phyloP scores from a whole-genome alignment of 441 rosid genomes.

The Pelargonium fulgidum region DNA sequence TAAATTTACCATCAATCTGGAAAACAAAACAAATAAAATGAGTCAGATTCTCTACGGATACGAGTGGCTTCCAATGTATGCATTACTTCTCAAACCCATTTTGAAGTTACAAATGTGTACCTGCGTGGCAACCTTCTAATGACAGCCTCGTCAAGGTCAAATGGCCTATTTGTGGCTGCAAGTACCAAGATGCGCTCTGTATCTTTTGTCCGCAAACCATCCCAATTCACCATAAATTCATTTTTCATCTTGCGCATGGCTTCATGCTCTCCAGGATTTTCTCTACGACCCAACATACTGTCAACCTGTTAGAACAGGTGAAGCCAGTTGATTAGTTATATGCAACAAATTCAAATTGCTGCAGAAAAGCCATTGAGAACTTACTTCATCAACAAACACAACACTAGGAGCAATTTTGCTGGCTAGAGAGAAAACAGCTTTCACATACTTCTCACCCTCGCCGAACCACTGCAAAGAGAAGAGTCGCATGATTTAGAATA shows the following conservation, averaged over 20 bases:
- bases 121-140: conserved; percentile 97
- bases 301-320: conserved; percentile 55
- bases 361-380: conserved; percentile 15
- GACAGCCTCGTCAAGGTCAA: conserved; percentile 99
- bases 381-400: conserved; percentile 94
- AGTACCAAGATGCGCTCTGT: conserved; percentile 91
- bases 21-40: not conserved
- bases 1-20: conserved; percentile 90
- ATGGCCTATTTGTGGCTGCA: conserved; percentile 96
- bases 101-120: conserved; percentile 22
- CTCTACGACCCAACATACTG: conserved; percentile 98
- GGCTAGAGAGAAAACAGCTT: conserved; percentile 93
- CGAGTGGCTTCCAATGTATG: not conserved
- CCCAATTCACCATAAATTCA: conserved; percentile 99
- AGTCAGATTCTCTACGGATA: not conserved
- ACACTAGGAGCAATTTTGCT: conserved; percentile 97
- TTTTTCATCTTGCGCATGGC: conserved; percentile 99
- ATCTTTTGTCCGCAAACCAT: conserved; percentile 90
- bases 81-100: conserved; percentile 1
- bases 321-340: not conserved
- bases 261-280: conserved; percentile 98
- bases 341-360: conserved; percentile 6
- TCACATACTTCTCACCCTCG: conserved; percentile 97
- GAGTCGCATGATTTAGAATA: conserved; percentile 17
- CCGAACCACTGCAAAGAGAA: conserved; percentile 88